phyloP scores from a whole-genome alignment of 192 early-diverging fungal species.

The Backusella tarrabulga region DNA sequence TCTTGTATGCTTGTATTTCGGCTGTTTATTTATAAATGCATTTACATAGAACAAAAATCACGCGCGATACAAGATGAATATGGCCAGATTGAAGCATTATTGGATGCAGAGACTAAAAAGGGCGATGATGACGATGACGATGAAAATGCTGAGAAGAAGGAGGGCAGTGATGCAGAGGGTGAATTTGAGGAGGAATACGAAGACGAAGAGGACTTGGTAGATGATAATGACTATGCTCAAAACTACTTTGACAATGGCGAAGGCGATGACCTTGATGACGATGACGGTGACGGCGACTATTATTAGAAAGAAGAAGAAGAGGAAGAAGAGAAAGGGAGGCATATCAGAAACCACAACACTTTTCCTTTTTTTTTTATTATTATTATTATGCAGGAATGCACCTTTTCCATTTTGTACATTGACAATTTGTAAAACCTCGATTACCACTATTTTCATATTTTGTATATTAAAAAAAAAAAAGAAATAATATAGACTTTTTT shows the following conservation, averaged over 20 bases:
- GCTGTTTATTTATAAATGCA: not conserved
- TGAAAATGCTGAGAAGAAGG: conserved; percentile 28
- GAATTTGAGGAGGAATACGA: conserved; percentile 23
- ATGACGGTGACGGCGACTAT: conserved; percentile 20
- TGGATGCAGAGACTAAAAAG: conserved; percentile 25
- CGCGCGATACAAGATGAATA: conserved; percentile 10
- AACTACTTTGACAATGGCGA: conserved; percentile 46
- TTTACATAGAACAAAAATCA: conserved; percentile 18
- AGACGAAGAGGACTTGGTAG: conserved; percentile 37
- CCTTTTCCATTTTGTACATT: not conserved
- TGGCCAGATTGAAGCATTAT: conserved; percentile 29
- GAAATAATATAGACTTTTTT: no score
- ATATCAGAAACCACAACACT: not conserved
- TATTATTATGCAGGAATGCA: not conserved
- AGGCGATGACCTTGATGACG: conserved; percentile 34
- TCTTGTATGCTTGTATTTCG: not conserved
- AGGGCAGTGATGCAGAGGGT: conserved; percentile 18
- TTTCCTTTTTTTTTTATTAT: not conserved
- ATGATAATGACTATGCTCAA: conserved; percentile 40
- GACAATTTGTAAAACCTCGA: not conserved
- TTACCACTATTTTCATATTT: not conserved
- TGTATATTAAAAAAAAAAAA: no score
- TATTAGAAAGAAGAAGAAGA: not conserved
- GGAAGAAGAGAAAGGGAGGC: not conserved
- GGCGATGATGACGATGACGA: conserved; percentile 9